Conservation (phyloP, 305 asterid species). For the Fraxinus albicans region DNA sequence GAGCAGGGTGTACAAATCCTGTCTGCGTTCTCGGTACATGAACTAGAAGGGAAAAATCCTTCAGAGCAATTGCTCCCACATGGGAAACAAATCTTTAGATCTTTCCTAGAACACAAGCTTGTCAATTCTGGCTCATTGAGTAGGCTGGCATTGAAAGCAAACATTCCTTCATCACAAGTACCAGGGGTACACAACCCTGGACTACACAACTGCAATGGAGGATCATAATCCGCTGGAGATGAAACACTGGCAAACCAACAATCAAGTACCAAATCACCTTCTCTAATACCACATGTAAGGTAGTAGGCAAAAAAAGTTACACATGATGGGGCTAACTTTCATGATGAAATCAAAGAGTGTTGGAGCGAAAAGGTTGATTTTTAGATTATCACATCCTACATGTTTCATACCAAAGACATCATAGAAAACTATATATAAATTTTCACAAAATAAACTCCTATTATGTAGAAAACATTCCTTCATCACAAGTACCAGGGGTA, state of each 20-base stretch:
- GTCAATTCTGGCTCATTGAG: conserved; percentile 83
- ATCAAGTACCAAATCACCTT: conserved; percentile 81
- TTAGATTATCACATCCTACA: no score
- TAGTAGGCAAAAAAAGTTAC: no score
- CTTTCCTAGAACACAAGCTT: conserved; percentile 74
- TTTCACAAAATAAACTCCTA: no score
- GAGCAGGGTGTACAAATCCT: conserved; percentile 93
- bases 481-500: conserved; percentile 51
- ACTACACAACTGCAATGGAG: conserved; percentile 92
- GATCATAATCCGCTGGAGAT: conserved; percentile 51
- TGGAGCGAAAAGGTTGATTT: no score
- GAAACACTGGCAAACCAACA: conserved; percentile 68
- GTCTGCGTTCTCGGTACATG: conserved; percentile 64
- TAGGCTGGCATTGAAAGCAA: conserved; percentile 87
- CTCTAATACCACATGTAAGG: conserved; percentile 80
- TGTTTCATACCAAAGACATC: no score
- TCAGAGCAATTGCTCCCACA: conserved; percentile 75
- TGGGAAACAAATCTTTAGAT: conserved; percentile 75
- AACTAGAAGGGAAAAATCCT: conserved; percentile 84
- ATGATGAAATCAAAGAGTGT: no score
- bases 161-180: conserved; percentile 58
- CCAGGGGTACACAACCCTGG: conserved; percentile 76
- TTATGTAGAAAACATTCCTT: conserved; percentile 66
- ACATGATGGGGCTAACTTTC: no score
- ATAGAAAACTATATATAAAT: no score